Evolutionary conservation across 1,284 basidiomycete genomes (phyloP).

Genomic region (Jaminaea rosea): DNA sequence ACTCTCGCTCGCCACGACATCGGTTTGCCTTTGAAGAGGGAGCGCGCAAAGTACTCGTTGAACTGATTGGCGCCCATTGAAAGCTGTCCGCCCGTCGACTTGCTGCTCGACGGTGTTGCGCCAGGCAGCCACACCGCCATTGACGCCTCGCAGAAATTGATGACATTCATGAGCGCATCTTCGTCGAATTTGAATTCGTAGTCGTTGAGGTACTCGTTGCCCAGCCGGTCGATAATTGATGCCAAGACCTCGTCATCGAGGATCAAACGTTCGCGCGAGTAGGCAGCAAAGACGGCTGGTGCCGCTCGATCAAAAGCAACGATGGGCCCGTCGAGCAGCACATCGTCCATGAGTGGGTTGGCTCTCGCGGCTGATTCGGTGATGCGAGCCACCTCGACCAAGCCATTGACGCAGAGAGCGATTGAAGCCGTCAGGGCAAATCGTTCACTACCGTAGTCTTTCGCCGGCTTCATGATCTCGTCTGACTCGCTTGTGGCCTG

Average conservation of each 20-base stretch:
- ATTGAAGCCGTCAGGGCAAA: not conserved
- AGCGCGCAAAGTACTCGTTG: slow-evolving; percentile 1
- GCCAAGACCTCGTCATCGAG: slow-evolving; percentile 47
- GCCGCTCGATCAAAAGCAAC: not conserved
- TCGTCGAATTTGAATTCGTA: slow-evolving; percentile 60
- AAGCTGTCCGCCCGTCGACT: slow-evolving; percentile 21
- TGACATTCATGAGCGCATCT: slow-evolving; percentile 54
- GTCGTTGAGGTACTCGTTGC: slow-evolving; percentile 53
- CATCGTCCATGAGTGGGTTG: not conserved
- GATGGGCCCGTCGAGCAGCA: slow-evolving; percentile 2
- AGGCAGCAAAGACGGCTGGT: not conserved
- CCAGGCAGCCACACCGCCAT: slow-evolving; percentile 62
- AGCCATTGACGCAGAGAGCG: slow-evolving; percentile 1
- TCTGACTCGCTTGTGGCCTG: not conserved
- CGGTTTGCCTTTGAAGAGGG: not conserved
- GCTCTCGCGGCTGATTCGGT: not conserved
- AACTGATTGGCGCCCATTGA: not conserved
- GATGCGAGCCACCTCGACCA: not conserved
- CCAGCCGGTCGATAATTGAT: slow-evolving; percentile 55
- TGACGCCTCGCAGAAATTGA: slow-evolving; percentile 62
- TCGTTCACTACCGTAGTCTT: not conserved
- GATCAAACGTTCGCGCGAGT: not conserved
- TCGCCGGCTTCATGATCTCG: not conserved
- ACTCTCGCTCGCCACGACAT: not conserved
- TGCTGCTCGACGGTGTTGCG: slow-evolving; percentile 44